Evolutionary conservation across 139 green algal genomes (phyloP).

Genomic region (Zygnema cylindricum): DNA sequence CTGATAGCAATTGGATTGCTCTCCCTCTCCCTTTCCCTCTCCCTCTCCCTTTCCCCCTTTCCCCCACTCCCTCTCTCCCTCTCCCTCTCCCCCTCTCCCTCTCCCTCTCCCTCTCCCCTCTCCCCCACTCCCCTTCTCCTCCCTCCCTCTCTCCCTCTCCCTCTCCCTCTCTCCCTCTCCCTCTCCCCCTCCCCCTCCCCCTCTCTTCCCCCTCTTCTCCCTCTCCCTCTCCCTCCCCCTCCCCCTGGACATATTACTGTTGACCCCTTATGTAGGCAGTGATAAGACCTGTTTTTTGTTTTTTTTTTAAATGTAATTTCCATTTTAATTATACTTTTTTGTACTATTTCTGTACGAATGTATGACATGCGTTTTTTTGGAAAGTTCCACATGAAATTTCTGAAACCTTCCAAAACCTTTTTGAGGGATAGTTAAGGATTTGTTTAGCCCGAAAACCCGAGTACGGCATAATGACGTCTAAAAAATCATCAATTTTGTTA

Average conservation of each 20-base stretch:
- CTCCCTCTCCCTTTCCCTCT: background rate
- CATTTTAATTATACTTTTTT: background rate
- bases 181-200: background rate
- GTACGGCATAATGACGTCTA: too few species aligned
- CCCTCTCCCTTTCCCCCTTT: background rate
- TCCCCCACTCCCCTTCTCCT: background rate
- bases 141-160: background rate
- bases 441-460: too few species aligned
- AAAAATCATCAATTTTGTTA: too few species aligned
- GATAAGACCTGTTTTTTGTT: background rate
- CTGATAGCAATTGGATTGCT: background rate
- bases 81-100: background rate
- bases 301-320: background rate
- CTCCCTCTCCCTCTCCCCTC: background rate
- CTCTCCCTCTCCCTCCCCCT: background rate
- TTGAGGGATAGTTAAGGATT: too few species aligned
- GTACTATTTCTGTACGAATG: background rate
- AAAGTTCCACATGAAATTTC: background rate
- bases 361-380: background rate
- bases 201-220: slow-evolving; percentile 1
- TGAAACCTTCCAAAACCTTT: background rate
- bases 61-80: slow-evolving; percentile 12
- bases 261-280: background rate
- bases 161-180: background rate
- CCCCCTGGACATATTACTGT: background rate